Evolutionary conservation across 106 monocot genomes (phyloP), one percentile per base, ranked within the genome.

Genomic region (Dioscorea zingiberensis): DNA sequence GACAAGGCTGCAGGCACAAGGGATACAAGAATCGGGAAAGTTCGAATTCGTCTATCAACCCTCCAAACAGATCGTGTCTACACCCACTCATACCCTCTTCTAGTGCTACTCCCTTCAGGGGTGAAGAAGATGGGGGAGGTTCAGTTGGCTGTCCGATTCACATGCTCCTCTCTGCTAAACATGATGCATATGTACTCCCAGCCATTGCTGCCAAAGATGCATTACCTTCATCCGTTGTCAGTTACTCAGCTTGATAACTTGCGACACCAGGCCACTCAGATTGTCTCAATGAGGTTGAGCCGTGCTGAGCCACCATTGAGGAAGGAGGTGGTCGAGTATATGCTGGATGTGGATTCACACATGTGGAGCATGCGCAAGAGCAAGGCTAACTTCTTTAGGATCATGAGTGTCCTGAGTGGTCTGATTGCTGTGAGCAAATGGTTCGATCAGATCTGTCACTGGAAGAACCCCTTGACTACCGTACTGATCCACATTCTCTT

Each of bases 141-240:
- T 19, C 51, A 19, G n/a, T 19, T 53, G 16, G 51, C 16, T 18
- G 19, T 53, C 10, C 51, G 51, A 4, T 53, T 53, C 51, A 18
- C 51, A 53, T 53, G n/a, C 51, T 1, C 51, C 1, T 53, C 51
- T 18, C 19, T 53, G 51, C 16, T 53, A 0, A 53, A 53, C 19
- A 53, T 53, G 51, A 16, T 53, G 51, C 19, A 53, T 13, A 53
- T 53, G 19, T 53, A 53, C 19, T 53, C 51, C 16, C 51, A 53
- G 51, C 51, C 51, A 7, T 19, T 53, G 51, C 51, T 53, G 51
- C 51, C 51, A 53, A 53, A 53, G 51, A 53, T 53, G 51, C 51
- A 53, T 19, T 19, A 53, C 19, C n/a, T 53, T 18, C 19, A 19
- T 19, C 51, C 51, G 4, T 19, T 53, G 51, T 19, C 51, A 2